Conservation (phyloP, 176 grass and related monocot species). For the Tillandsia fasciculata region DNA sequence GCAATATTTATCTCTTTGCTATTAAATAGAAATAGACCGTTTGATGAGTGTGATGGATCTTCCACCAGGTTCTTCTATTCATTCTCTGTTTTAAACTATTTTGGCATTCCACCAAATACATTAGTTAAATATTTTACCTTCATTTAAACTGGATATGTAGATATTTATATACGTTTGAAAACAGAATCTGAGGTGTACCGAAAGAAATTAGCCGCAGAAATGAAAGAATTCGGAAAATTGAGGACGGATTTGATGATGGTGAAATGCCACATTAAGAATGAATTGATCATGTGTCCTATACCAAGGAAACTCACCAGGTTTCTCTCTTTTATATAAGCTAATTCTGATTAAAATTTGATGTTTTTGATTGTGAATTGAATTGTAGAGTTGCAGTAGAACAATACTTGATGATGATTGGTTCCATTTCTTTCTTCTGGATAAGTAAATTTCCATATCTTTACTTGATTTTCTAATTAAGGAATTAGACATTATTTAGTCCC, state of each 20-base stretch:
- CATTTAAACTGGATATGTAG: neutral
- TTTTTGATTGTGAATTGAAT: neutral
- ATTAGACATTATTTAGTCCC: no score
- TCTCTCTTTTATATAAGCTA: neutral
- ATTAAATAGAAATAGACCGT: slow-evolving; percentile 37
- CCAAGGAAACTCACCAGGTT: slow-evolving; percentile 43
- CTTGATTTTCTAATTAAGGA: no score
- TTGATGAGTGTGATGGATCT: slow-evolving; percentile 14
- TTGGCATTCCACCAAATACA: neutral
- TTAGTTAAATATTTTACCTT: neutral
- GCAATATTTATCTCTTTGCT: slow-evolving; percentile 13
- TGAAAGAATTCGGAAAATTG: slow-evolving; percentile 23
- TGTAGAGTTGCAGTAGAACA: neutral
- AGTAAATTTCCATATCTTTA: no score
- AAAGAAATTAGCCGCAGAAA: slow-evolving; percentile 22
- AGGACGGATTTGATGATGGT: slow-evolving; percentile 27
- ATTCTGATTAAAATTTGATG: neutral
- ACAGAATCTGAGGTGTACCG: slow-evolving; percentile 16
- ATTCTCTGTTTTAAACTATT: neutral
- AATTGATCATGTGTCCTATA: slow-evolving; percentile 33
- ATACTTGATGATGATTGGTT: no score
- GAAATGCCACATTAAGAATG: slow-evolving; percentile 32
- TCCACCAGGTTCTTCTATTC: slow-evolving; percentile 30
- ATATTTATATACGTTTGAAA: neutral
- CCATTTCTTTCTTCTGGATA: no score